A percentile compares a stretch with the other conserved stretches of the same genome.
These are phyloP conservation scores for Apiotrichum veenhuisii DNA, from an alignment of 1,284 basidiomycete genomes.

Conservation along the genomic window DNA sequence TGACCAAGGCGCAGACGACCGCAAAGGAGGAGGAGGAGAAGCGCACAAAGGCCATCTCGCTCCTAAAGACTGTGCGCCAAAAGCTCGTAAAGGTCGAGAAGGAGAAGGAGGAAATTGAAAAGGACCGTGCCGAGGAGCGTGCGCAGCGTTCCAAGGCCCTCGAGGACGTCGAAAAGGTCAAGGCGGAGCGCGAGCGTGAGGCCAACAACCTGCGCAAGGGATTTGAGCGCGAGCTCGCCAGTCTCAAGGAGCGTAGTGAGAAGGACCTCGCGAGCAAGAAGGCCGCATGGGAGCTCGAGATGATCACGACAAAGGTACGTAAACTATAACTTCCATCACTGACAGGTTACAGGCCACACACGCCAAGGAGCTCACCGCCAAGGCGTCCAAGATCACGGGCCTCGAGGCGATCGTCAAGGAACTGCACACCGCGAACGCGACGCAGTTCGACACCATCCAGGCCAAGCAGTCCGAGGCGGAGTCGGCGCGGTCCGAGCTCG, in stretches of 20 bases:
- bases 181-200: slow-evolving; percentile 66
- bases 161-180: slow-evolving; percentile 48
- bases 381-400: slow-evolving; percentile 61
- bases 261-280: slow-evolving; percentile 62
- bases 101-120: slow-evolving; percentile 69
- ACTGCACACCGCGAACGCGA: slow-evolving; percentile 66
- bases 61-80: slow-evolving; percentile 86
- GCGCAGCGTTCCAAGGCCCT: slow-evolving; percentile 56
- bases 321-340: background rate
- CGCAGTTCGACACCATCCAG: slow-evolving; percentile 78
- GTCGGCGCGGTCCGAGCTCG: slow-evolving; percentile 67
- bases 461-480: slow-evolving; percentile 81
- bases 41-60: slow-evolving; percentile 80
- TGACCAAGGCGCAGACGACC: slow-evolving; percentile 59
- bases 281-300: slow-evolving; percentile 72
- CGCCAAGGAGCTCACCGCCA: slow-evolving; percentile 62
- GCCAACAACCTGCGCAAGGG: slow-evolving; percentile 62
- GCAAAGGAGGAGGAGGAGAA: slow-evolving; percentile 94
- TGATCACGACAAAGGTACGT: slow-evolving; percentile 66
- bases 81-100: slow-evolving; percentile 90
- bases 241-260: slow-evolving; percentile 64
- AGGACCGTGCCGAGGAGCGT: slow-evolving; percentile 62
- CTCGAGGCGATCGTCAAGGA: slow-evolving; percentile 67
- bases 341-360: slow-evolving; percentile 58
- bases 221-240: slow-evolving; percentile 70